phyloP scores from a whole-genome alignment of 73 alveolate species.

The Tetrahymena thermophila region DNA sequence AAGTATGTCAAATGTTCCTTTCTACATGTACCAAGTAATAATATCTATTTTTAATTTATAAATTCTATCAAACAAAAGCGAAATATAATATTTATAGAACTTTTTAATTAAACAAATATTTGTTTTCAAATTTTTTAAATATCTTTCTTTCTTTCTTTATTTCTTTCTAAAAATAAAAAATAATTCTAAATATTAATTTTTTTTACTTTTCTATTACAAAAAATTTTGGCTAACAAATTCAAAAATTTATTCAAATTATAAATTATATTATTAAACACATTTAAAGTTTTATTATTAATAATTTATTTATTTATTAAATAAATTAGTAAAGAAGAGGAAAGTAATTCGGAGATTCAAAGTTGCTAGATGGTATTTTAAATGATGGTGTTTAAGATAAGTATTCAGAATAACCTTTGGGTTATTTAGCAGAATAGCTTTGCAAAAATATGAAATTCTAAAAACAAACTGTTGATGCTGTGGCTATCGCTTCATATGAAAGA shows the following conservation, averaged over 20 bases:
- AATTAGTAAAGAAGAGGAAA: background rate
- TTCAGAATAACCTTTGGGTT: background rate
- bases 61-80: background rate
- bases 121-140: too few relatives aligned
- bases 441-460: background rate
- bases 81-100: background rate
- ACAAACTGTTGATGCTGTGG: slow-evolving; percentile 9
- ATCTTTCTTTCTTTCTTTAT: too few relatives aligned
- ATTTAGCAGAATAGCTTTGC: background rate
- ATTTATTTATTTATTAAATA: background rate
- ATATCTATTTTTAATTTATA: background rate
- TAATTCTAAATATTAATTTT: background rate
- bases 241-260: too few relatives aligned
- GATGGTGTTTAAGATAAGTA: background rate
- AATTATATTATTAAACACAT: too few relatives aligned
- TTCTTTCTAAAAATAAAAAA: too few relatives aligned
- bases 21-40: background rate
- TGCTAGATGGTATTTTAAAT: background rate
- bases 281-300: too few relatives aligned
- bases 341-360: background rate
- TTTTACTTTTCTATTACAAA: too few relatives aligned
- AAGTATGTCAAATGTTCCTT: slow-evolving; percentile 38
- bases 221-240: too few relatives aligned
- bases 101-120: background rate
- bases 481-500: background rate